These are phyloP conservation scores for Chaetomiaceae sp. DNA, from an alignment of 2,329 filamentous ascomycete species.

Conservation along the genomic window DNA sequence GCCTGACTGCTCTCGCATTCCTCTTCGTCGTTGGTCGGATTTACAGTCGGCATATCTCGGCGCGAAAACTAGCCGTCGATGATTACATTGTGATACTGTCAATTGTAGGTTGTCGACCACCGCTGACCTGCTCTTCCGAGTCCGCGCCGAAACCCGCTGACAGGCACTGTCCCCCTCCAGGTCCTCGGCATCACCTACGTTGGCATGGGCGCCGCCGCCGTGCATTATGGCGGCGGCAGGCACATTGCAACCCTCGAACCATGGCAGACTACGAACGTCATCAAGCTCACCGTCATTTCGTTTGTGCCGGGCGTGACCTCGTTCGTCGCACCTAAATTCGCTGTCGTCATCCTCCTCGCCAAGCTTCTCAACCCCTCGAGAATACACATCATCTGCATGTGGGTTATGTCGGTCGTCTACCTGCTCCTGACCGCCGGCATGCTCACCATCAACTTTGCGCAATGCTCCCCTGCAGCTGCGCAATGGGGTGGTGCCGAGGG, in stretches of 20 bases:
- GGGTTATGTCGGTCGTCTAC: conserved; percentile 31
- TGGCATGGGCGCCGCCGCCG: conserved; percentile 31
- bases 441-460: conserved; percentile 38
- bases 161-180: not conserved
- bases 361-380: conserved; percentile 34
- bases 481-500: conserved; percentile 33
- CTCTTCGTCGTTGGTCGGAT: not conserved
- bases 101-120: not conserved
- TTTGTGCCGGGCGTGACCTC: conserved; percentile 37
- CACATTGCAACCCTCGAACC: conserved; percentile 32
- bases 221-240: conserved; percentile 35
- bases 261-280: conserved; percentile 28
- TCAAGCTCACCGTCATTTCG: conserved; percentile 33
- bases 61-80: not conserved
- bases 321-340: conserved; percentile 39
- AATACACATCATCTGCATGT: conserved; percentile 26
- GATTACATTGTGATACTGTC: not conserved
- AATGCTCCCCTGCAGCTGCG: conserved; percentile 36
- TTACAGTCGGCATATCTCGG: not conserved
- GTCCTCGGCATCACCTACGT: conserved; percentile 16
- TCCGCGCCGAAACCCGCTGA: not conserved
- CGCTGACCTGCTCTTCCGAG: not conserved
- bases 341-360: conserved; percentile 36
- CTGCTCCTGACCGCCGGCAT: conserved; percentile 31
- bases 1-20: not conserved